Conservation (phyloP, 257 asterid genomes). For the Rehmannia glutinosa region DNA sequence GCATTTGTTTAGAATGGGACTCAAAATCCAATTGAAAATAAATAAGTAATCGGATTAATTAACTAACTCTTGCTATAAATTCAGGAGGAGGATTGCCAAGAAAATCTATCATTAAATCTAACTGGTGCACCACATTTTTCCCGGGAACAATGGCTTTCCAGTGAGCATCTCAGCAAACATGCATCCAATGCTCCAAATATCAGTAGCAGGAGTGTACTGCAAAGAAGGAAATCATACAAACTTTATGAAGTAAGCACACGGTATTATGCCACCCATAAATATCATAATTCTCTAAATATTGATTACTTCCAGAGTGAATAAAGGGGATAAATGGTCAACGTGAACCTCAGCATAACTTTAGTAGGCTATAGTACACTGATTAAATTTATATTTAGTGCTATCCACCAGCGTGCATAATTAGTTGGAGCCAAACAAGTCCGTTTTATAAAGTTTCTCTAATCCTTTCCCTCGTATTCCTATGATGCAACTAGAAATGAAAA, state of each 20-base stretch:
- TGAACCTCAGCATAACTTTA: neutral
- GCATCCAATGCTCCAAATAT: slow-evolving; percentile 97
- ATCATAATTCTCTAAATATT: neutral
- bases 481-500: neutral
- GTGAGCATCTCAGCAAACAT: slow-evolving; percentile 87
- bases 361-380: neutral
- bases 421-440: too few relatives aligned
- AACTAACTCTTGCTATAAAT: slow-evolving; percentile 73
- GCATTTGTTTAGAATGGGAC: neutral
- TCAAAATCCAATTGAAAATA: neutral
- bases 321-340: neutral
- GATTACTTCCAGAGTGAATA: neutral
- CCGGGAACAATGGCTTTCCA: slow-evolving; percentile 94
- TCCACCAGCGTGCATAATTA: too few relatives aligned
- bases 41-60: neutral
- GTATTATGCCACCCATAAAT: neutral
- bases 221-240: slow-evolving; percentile 16
- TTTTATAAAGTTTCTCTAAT: too few relatives aligned
- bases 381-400: neutral
- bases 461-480: neutral
- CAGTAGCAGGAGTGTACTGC: slow-evolving; percentile 96
- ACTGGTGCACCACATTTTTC: slow-evolving; percentile 89
- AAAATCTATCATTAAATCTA: slow-evolving; percentile 89
- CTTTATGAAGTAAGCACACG: slow-evolving; percentile 2
- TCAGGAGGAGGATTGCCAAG: slow-evolving; percentile 93